Percentiles rank a stretch among this genome's conserved stretches.
Conservation (phyloP, 495 filamentous ascomycete genomes). For the Trichoderma virens region DNA sequence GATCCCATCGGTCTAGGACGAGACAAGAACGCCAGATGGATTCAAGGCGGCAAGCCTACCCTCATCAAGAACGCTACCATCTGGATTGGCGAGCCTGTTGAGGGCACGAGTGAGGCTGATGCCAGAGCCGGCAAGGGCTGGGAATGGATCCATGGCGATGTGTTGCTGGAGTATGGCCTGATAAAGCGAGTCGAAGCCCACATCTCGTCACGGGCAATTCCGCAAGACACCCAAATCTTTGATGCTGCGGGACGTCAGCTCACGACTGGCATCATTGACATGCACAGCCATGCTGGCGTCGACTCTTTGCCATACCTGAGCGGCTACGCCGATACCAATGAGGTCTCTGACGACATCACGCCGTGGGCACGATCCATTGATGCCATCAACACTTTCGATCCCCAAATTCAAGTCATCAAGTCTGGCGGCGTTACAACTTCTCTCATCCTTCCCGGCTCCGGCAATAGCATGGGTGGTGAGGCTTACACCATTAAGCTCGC, state of each 20-base stretch:
- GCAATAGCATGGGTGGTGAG: slow-evolving; percentile 62
- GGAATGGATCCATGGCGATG: slow-evolving; percentile 35
- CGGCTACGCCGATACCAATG: slow-evolving; percentile 44
- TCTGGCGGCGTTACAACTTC: slow-evolving; percentile 62
- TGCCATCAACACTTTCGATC: slow-evolving; percentile 40
- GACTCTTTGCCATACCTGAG: slow-evolving; percentile 31
- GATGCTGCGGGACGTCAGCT: slow-evolving; percentile 50
- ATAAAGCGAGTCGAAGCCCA: slow-evolving; percentile 32
- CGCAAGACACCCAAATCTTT: slow-evolving; percentile 34
- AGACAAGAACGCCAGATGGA: slow-evolving; percentile 39
- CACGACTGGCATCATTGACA: slow-evolving; percentile 58
- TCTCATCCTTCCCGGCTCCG: slow-evolving; percentile 55
- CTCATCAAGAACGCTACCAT: slow-evolving; percentile 45
- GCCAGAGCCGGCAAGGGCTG: slow-evolving; percentile 38
- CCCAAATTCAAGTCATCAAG: slow-evolving; percentile 52
- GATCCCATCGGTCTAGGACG: slow-evolving; percentile 38
- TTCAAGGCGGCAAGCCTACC: slow-evolving; percentile 35
- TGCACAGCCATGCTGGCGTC: slow-evolving; percentile 56
- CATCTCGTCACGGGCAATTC: slow-evolving; percentile 24
- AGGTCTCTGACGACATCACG: slow-evolving; percentile 43
- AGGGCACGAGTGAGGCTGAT: slow-evolving; percentile 32
- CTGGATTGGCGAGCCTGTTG: slow-evolving; percentile 43
- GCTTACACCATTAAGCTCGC: slow-evolving; percentile 56
- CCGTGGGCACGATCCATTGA: slow-evolving; percentile 55
- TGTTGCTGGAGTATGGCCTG: slow-evolving; percentile 42